Conservation (phyloP, 2,329 filamentous ascomycete species). For the Metarhizium brunneum region DNA sequence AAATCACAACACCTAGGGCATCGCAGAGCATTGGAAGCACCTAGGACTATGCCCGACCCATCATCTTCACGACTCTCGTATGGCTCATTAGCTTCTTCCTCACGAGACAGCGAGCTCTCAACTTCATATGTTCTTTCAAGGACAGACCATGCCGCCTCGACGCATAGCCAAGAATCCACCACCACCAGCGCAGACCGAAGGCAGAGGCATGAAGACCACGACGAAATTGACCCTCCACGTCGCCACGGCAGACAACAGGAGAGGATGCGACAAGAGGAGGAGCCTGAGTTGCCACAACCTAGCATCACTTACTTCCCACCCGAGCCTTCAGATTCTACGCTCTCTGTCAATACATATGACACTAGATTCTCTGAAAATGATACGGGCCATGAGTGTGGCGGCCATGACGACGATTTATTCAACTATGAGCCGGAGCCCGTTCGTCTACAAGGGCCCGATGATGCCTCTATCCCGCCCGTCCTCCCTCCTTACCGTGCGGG, state of each 20-base stretch:
- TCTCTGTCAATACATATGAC: slow-evolving; percentile 70
- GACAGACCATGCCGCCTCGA: not conserved
- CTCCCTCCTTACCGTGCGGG: slow-evolving; percentile 1
- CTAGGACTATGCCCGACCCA: not conserved
- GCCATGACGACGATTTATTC: slow-evolving; percentile 11
- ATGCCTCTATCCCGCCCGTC: slow-evolving; percentile 1
- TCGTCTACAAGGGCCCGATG: not conserved
- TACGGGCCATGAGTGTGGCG: slow-evolving; percentile 19
- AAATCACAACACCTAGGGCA: not conserved
- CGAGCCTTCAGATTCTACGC: slow-evolving; percentile 17
- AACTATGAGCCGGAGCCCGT: not conserved
- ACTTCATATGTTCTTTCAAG: slow-evolving; percentile 1
- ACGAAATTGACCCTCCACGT: not conserved
- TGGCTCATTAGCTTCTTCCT: not conserved
- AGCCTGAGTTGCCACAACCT: not conserved
- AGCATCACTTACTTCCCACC: slow-evolving; percentile 8
- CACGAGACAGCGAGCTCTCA: slow-evolving; percentile 2
- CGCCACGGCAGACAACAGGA: not conserved
- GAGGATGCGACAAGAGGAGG: not conserved
- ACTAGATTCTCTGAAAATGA: slow-evolving; percentile 48
- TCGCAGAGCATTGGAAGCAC: not conserved
- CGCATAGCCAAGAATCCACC: not conserved
- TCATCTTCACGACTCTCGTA: not conserved
- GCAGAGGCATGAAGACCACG: not conserved
- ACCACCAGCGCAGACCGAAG: not conserved